A percentile compares a stretch with the other conserved stretches of the same genome.
Evolutionary conservation across 164 flowering plant species (phyloP).

Genomic region (Kalanchoe fedtschenkoi): DNA sequence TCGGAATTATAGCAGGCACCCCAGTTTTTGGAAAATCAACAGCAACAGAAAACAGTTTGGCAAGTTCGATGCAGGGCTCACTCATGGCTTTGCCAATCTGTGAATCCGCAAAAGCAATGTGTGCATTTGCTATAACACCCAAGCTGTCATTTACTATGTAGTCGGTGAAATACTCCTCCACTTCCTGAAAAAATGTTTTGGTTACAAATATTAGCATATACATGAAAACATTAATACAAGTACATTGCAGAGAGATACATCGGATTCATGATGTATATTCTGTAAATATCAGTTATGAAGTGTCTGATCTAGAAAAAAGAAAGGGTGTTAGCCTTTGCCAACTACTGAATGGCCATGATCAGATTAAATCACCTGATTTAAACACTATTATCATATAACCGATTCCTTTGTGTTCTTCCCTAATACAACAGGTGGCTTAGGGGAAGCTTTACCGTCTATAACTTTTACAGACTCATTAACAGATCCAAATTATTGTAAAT

Average conservation of each 20-base stretch:
- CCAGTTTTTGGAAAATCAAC: conserved; percentile 91
- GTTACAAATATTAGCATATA: background rate
- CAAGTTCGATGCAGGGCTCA: conserved; percentile 42
- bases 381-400: no score
- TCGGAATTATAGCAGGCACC: conserved; percentile 62
- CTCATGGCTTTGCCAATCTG: conserved; percentile 42
- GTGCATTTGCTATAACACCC: conserved; percentile 74
- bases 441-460: no score
- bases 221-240: background rate
- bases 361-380: no score
- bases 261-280: background rate
- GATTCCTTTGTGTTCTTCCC: no score
- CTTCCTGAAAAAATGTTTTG: conserved; percentile 35
- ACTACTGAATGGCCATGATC: no score
- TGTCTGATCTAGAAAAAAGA: background rate
- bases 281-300: background rate
- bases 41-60: conserved; percentile 57
- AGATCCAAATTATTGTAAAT: background rate
- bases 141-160: conserved; percentile 79
- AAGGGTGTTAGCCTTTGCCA: no score
- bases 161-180: conserved; percentile 57
- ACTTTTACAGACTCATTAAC: background rate
- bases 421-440: no score
- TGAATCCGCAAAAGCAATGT: conserved; percentile 58
- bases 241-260: background rate